Evolutionary conservation across 2,329 filamentous ascomycete genomes (phyloP).

Genomic region (Fusarium sterilihyphosum): DNA sequence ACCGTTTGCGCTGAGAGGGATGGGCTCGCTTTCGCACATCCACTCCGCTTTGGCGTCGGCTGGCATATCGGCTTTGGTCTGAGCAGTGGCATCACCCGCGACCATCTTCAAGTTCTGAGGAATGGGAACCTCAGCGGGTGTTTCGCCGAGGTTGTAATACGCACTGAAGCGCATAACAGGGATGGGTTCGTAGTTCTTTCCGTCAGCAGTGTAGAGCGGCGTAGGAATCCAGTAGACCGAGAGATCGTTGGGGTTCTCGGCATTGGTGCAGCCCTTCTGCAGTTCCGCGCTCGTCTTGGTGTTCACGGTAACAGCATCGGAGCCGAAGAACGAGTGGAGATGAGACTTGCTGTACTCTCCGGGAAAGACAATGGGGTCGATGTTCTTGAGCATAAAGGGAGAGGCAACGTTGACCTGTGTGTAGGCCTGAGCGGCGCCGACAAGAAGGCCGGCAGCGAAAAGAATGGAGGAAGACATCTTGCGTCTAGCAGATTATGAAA

Average conservation of each 20-base stretch:
- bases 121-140: conserved; percentile 54
- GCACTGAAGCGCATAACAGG: conserved; percentile 54
- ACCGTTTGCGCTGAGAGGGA: conserved; percentile 30
- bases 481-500: conserved; percentile 15
- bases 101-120: conserved; percentile 56
- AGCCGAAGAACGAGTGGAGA: conserved; percentile 51
- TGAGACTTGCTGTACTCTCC: conserved; percentile 47
- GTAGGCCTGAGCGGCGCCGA: conserved; percentile 31
- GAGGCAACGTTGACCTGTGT: conserved; percentile 28
- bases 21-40: conserved; percentile 47
- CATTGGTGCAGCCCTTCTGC: conserved; percentile 55
- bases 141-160: conserved; percentile 55
- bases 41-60: conserved; percentile 45
- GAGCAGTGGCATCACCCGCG: conserved; percentile 49
- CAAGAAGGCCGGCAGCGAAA: conserved; percentile 27
- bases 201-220: conserved; percentile 48
- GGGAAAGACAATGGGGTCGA: conserved; percentile 48
- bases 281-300: conserved; percentile 47
- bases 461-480: conserved; percentile 34
- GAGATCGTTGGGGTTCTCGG: conserved; percentile 58
- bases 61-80: conserved; percentile 12
- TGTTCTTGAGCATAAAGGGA: conserved; percentile 49
- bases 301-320: conserved; percentile 44
- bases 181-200: conserved; percentile 46
- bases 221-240: conserved; percentile 59